Percentiles rank a stretch among this genome's conserved stretches.
Conservation (phyloP, 108 stramenopile genomes). For the Nitzschia sp. region DNA sequence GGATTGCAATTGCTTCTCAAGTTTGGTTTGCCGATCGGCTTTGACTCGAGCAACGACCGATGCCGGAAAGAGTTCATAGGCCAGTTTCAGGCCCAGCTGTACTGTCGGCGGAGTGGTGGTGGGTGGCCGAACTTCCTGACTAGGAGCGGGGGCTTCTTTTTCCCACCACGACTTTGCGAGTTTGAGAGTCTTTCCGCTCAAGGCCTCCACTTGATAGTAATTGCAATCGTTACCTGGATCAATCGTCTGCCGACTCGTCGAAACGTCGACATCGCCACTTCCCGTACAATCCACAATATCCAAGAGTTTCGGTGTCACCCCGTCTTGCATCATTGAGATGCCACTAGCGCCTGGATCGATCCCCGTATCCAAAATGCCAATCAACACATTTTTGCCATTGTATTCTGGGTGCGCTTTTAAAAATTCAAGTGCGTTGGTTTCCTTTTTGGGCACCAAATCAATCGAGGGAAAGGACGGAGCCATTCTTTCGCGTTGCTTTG, state of each 20-base stretch:
- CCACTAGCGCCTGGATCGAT: slow-evolving; percentile 86
- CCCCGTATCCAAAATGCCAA: slow-evolving; percentile 92
- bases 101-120: slow-evolving; percentile 21
- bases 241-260: slow-evolving; percentile 23
- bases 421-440: slow-evolving; percentile 52
- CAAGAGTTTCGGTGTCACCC: slow-evolving; percentile 69
- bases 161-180: slow-evolving; percentile 39
- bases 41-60: slow-evolving; percentile 45
- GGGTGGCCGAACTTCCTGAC: neutral
- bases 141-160: neutral
- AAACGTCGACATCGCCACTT: slow-evolving; percentile 84
- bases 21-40: slow-evolving; percentile 41
- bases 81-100: slow-evolving; percentile 57
- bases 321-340: slow-evolving; percentile 49
- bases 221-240: neutral
- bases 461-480: slow-evolving; percentile 32
- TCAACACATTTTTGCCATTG: slow-evolving; percentile 80
- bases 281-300: slow-evolving; percentile 92
- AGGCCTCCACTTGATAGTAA: slow-evolving; percentile 35
- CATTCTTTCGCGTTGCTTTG: no score
- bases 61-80: slow-evolving; percentile 65
- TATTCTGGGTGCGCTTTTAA: slow-evolving; percentile 43
- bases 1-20: slow-evolving; percentile 18
- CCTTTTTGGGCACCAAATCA: slow-evolving; percentile 56
- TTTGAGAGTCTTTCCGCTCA: slow-evolving; percentile 51